phyloP scores from a whole-genome alignment of 306 rosid species.

The Castanea mollissima region DNA sequence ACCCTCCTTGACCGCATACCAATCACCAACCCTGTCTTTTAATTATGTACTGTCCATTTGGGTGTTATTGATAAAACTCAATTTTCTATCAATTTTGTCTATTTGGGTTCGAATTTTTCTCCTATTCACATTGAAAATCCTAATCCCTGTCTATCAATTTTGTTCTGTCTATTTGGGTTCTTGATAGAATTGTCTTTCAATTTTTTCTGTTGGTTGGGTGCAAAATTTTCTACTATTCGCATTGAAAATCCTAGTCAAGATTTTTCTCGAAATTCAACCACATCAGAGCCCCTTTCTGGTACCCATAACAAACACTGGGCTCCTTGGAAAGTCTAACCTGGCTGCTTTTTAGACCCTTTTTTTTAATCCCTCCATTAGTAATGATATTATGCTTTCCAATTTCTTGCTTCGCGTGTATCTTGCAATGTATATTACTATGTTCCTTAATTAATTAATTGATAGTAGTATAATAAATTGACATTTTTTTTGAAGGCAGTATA shows the following conservation, averaged over 20 bases:
- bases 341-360: neutral
- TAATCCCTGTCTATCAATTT: neutral
- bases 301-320: no score
- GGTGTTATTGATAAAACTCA: no score
- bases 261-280: no score
- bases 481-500: no score
- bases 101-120: neutral
- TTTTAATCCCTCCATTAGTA: no score
- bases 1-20: slow-evolving; percentile 23
- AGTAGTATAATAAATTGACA: no score
- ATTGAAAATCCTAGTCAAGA: no score
- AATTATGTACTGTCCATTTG: no score
- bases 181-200: neutral
- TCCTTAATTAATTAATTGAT: neutral
- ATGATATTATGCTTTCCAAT: neutral
- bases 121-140: no score
- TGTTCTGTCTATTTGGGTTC: neutral
- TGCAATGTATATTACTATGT: neutral
- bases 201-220: neutral
- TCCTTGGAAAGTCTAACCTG: no score
- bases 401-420: neutral
- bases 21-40: neutral
- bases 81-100: neutral
- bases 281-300: no score
- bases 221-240: neutral